phyloP scores from a whole-genome alignment of 768 basidiomycete species.

The Pleurotus cornucopiae region DNA sequence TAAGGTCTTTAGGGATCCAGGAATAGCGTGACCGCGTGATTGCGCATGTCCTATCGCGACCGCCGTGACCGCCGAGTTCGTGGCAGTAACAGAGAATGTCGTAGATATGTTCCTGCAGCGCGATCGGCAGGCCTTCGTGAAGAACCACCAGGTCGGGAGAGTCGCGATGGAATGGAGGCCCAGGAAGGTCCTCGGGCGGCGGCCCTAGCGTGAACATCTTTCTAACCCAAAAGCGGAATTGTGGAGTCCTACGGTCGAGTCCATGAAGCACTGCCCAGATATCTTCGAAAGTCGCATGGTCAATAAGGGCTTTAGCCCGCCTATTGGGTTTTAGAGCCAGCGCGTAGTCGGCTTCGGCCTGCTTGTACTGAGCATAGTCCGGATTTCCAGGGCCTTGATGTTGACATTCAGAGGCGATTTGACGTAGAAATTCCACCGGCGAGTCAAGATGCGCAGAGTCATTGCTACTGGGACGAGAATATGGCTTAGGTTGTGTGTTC shows the following conservation, averaged over 20 bases:
- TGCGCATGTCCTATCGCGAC: constrained; percentile 74
- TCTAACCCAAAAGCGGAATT: constrained; percentile 81
- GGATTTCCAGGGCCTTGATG: constrained; percentile 30
- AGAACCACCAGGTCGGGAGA: constrained; percentile 42
- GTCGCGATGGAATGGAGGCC: constrained; percentile 10
- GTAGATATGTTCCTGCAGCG: constrained; percentile 75
- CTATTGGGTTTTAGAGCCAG: constrained; percentile 48
- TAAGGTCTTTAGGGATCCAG: constrained; percentile 83
- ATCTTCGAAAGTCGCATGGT: constrained; percentile 63
- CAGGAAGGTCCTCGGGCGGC: constrained; percentile 14
- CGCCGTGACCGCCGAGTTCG: constrained; percentile 60
- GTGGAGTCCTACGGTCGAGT: constrained; percentile 46
- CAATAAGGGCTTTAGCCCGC: constrained; percentile 69
- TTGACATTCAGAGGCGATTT: too few species aligned
- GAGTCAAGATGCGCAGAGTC: too few species aligned
- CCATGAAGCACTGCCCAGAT: constrained; percentile 66
- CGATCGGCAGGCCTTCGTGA: constrained; percentile 71
- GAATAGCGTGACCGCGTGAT: constrained; percentile 68
- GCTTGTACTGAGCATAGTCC: constrained; percentile 54
- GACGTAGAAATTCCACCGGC: too few species aligned
- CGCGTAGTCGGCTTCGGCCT: constrained; percentile 57
- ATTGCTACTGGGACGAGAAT: too few species aligned
- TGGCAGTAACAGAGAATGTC: constrained; percentile 75
- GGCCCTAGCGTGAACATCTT: constrained; percentile 67
- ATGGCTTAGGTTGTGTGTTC: too few species aligned